Percentiles rank a stretch among this genome's conserved stretches.
Conservation (phyloP, 805 yeast genomes). For the Saccharomycopsis sp. region DNA sequence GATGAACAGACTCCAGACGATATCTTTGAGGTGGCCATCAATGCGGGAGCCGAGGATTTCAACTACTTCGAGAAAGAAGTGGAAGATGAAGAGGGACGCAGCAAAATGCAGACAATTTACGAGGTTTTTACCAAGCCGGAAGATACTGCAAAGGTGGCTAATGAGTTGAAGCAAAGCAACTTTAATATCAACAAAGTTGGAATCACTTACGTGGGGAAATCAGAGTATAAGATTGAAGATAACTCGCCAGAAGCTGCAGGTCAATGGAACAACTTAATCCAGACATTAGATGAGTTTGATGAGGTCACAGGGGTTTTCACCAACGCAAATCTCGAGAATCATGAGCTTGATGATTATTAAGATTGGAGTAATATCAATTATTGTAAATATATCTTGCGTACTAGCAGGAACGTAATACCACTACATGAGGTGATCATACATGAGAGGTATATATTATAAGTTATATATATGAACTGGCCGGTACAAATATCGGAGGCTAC, state of each 20-base stretch:
- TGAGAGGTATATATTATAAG: too few relatives aligned
- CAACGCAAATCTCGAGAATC: slow-evolving; percentile 40
- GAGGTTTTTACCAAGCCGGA: slow-evolving; percentile 59
- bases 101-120: slow-evolving; percentile 25
- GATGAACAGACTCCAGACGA: slow-evolving; percentile 38
- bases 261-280: slow-evolving; percentile 49
- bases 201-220: slow-evolving; percentile 57
- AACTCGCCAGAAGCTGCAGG: slow-evolving; percentile 45
- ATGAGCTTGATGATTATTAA: background rate
- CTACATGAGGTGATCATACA: too few relatives aligned
- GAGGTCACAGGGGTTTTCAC: slow-evolving; percentile 79
- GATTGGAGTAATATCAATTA: background rate
- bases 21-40: slow-evolving; percentile 68
- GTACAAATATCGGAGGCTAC: too few relatives aligned
- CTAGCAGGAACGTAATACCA: too few relatives aligned
- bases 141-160: slow-evolving; percentile 56
- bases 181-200: slow-evolving; percentile 66
- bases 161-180: slow-evolving; percentile 42
- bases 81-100: slow-evolving; percentile 24
- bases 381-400: background rate
- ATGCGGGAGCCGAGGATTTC: slow-evolving; percentile 73
- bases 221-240: slow-evolving; percentile 52
- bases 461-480: too few relatives aligned
- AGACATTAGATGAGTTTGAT: slow-evolving; percentile 64
- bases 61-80: slow-evolving; percentile 32